Evolutionary conservation across 163 green algal genomes (phyloP).

Genomic region (Coccomyxa subellipsoidea): DNA sequence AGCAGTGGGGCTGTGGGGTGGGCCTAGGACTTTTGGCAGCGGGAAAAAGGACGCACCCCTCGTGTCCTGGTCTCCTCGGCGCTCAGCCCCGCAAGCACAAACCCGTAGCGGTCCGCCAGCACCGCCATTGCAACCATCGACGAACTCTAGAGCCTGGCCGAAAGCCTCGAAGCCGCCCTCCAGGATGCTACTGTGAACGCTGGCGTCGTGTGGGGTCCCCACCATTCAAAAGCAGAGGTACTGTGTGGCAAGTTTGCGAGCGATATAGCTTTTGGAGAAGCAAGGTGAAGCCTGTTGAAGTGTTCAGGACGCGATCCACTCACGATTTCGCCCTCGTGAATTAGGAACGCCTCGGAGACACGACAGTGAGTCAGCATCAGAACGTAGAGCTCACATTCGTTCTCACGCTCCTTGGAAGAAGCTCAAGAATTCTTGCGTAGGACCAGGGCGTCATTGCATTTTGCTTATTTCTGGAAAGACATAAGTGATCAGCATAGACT

Average conservation of each 20-base stretch:
- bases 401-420: no score
- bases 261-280: not conserved
- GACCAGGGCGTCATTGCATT: no score
- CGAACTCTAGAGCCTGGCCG: not conserved
- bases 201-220: not conserved
- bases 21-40: no score
- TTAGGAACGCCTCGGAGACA: no score
- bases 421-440: no score
- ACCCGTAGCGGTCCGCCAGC: slow-evolving; percentile 31
- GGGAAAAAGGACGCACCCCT: not conserved
- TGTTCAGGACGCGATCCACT: not conserved
- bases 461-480: no score
- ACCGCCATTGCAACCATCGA: slow-evolving; percentile 15
- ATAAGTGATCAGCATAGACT: not conserved
- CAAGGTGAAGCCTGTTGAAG: not conserved
- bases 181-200: not conserved
- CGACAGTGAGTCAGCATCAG: no score
- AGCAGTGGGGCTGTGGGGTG: no score
- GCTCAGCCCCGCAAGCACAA: slow-evolving; percentile 17
- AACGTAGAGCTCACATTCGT: no score
- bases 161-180: not conserved
- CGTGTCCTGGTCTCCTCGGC: slow-evolving; percentile 10
- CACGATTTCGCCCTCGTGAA: not conserved
- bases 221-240: not conserved
- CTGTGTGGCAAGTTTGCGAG: not conserved